These are phyloP conservation scores for Dactylellina parvicollis DNA, from an alignment of 2,329 filamentous ascomycete genomes.

Conservation along the genomic window DNA sequence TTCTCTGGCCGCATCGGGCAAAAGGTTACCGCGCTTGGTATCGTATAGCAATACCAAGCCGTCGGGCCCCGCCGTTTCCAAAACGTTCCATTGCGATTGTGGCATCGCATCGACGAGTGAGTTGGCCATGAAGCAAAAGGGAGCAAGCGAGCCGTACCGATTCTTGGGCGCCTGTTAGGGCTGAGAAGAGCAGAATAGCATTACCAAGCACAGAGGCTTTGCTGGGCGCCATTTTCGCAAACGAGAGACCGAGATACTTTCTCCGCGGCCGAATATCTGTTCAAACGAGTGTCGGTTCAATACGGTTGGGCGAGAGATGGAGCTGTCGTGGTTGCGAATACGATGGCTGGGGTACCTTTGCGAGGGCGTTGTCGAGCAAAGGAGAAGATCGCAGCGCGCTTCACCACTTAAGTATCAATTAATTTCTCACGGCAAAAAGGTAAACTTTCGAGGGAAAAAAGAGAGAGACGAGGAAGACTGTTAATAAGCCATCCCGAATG, in stretches of 20 bases:
- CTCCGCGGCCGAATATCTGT: conserved; percentile 32
- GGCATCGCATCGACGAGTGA: background rate
- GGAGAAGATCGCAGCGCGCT: conserved; percentile 6
- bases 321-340: background rate
- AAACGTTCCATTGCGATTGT: too few relatives aligned
- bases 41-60: conserved; percentile 7
- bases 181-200: conserved; percentile 52
- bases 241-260: conserved; percentile 19
- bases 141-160: conserved; percentile 52
- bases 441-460: background rate
- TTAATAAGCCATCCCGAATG: background rate
- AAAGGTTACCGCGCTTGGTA: conserved; percentile 31
- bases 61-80: conserved; percentile 28
- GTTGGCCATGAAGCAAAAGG: conserved; percentile 19
- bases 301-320: background rate
- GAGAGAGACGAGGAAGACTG: background rate
- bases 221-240: conserved; percentile 43
- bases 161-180: conserved; percentile 53
- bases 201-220: conserved; percentile 42
- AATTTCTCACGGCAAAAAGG: conserved; percentile 4
- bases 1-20: conserved; percentile 30
- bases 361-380: background rate
- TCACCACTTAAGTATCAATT: conserved; percentile 9
- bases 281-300: conserved; percentile 7
- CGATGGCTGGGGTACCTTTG: background rate